These are phyloP conservation scores for Naumovozyma baii DNA, from an alignment of 805 yeast genomes.

Conservation along the genomic window DNA sequence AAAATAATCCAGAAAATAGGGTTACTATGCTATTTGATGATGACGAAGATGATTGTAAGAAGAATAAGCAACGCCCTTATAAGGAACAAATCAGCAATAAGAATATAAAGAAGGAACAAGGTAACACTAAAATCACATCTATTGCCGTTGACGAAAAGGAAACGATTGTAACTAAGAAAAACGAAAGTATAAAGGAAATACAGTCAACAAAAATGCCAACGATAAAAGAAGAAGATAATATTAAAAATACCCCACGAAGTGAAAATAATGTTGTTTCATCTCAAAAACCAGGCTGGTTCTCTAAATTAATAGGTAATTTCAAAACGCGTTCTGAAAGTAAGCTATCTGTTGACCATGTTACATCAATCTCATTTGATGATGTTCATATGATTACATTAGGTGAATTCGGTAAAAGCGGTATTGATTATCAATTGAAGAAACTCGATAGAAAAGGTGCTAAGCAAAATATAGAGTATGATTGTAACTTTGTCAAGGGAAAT, in stretches of 20 bases:
- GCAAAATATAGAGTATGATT: constrained; percentile 23
- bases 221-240: background rate
- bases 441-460: constrained; percentile 12
- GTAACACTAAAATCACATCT: too few relatives aligned
- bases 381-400: constrained; percentile 20
- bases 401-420: constrained; percentile 21
- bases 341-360: constrained; percentile 14
- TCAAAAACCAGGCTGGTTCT: constrained; percentile 16
- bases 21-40: constrained; percentile 26
- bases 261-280: background rate
- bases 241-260: background rate
- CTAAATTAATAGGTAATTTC: constrained; percentile 17
- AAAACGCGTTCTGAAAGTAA: constrained; percentile 5
- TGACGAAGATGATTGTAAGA: constrained; percentile 13
- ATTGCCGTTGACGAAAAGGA: too few relatives aligned
- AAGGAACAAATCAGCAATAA: constrained; percentile 1
- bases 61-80: constrained; percentile 1
- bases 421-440: constrained; percentile 18
- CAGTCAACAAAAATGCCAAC: background rate
- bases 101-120: constrained; percentile 1
- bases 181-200: background rate
- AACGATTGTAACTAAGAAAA: background rate
- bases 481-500: constrained; percentile 21
- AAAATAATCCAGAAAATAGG: constrained; percentile 10
- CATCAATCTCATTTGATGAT: constrained; percentile 23